phyloP scores from a whole-genome alignment of 2,329 filamentous ascomycete species.

The Rhexocercosporidium sp. region DNA sequence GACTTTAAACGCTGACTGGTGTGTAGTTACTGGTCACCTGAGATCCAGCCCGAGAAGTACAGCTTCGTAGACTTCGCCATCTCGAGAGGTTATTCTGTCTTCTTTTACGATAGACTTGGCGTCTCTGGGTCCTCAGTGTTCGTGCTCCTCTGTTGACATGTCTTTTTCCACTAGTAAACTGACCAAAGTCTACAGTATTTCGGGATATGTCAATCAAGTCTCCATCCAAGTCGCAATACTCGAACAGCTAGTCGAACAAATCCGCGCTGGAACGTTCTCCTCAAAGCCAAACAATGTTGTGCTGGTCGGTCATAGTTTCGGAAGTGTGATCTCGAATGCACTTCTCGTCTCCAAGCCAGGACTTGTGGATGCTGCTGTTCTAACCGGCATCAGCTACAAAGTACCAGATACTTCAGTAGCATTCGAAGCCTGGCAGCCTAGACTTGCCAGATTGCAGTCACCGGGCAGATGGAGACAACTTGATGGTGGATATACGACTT shows the following conservation, averaged over 20 bases:
- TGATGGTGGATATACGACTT: constrained; percentile 37
- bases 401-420: constrained; percentile 8
- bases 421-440: constrained; percentile 14
- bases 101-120: constrained; percentile 45
- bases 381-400: constrained; percentile 41
- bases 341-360: constrained; percentile 56
- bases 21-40: background rate
- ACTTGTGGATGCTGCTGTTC: constrained; percentile 53
- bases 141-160: background rate
- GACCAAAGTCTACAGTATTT: constrained; percentile 14
- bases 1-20: constrained; percentile 39
- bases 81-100: constrained; percentile 43
- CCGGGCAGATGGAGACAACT: constrained; percentile 15
- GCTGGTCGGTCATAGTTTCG: constrained; percentile 69
- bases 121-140: constrained; percentile 40
- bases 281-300: constrained; percentile 48
- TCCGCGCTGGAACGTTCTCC: constrained; percentile 32
- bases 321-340: constrained; percentile 60
- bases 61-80: constrained; percentile 45
- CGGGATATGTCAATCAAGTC: constrained; percentile 37
- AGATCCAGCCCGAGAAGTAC: constrained; percentile 39
- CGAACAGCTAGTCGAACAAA: constrained; percentile 17
- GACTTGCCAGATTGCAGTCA: constrained; percentile 8
- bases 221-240: constrained; percentile 36
- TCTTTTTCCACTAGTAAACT: background rate